Evolutionary conservation across 441 rosid genomes (phyloP), one percentile per base, ranked within the genome.

Genomic region (Populus hybrid): DNA sequence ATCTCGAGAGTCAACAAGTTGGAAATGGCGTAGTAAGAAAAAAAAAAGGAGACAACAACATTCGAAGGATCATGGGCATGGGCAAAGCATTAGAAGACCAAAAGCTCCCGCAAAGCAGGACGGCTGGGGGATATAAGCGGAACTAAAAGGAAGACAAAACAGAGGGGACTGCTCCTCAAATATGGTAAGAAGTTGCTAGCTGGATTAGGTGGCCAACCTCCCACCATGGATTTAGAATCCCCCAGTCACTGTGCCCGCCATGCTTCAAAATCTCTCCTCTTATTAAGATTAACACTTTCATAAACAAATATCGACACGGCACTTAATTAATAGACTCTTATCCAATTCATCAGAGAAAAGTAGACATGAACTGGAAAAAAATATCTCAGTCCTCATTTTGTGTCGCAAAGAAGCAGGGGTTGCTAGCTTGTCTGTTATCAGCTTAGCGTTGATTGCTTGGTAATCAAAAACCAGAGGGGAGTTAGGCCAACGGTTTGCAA

Each of bases 141-240:
- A 14, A 14, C 2, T n/a, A n/a, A 61, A 12, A 14, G 21, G 6
- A 4, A 19, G 65, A 7, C 18, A 21, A 21, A 61, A 18, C 9
- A 1, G 23, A 18, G 21, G 23, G 26, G 21, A 30, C 32, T 7
- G 46, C 67, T 42, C 30, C 4, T 68, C 32, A 34, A 14, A 40
- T 19, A 18, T 4, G 61, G 16, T 11, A 5, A n/a, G 21, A 30
- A 2, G 9, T 16, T 21, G n/a, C n/a, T 26, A 75, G 78, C 72
- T 81, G 81, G 73, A 78, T 88, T 90, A 79, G 92, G 89, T 90
- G 85, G 89, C 90, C 97, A 80, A 88, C 86, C 78, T 71, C 84
- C 77, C 70, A 82, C 85, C 83, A 81, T 72, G 61, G 38, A 71
- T 61, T 24, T 69, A 77, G 19, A 50, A 67, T 69, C 67, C 9